Evolutionary conservation across 192 early-diverging fungal genomes (phyloP), one percentile per base, ranked within the genome.

Genomic region (Diversispora epigaea): DNA sequence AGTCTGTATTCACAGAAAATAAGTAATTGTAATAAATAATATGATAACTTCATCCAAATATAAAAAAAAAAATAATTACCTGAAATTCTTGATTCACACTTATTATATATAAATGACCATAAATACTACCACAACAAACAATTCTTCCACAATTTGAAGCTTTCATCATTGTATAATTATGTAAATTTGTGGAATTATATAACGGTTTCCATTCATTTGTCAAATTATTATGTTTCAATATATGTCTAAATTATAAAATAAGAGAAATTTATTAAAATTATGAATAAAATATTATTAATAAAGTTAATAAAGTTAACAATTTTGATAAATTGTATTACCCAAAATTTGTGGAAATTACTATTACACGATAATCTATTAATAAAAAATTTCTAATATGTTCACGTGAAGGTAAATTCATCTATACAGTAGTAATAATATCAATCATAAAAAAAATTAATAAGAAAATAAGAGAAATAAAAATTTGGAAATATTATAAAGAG

Each of bases 381-480:
- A 82, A 83, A 81, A 88, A 89, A 21, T 83, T 85, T 40, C 87
- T 82, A 54, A 83, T 73, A 47, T 68, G 73, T 61, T 87, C 88
- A 15, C 81, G 61, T 11, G 58, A 52, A 4, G 19, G 47, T 17
- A 54, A 54, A 54, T 11, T 4, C 12, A 54, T 54, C 7, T 46
- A 52, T 25, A 5, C 22, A 54, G n/a, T 70, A n/a, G n/a, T n/a
- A n/a, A n/a, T n/a, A n/a, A n/a, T n/a, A 40, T 44, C 32, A 22
- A 55, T 19, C 43, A n/a, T 4, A 43, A 44, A 14, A n/a, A 40
- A 41, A 17, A 64, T 12, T n/a, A 40, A 39, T 40, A 6, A 4
- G 15, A 41, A 41, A 41, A 41, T 44, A 40, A 40, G 32, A 62
- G 10, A 17, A 64, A 14, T 41, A 64, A n/a, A n/a, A 41, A 14